Evolutionary conservation across 768 basidiomycete genomes (phyloP).

Genomic region (Lactifluus hygrophoroides): DNA sequence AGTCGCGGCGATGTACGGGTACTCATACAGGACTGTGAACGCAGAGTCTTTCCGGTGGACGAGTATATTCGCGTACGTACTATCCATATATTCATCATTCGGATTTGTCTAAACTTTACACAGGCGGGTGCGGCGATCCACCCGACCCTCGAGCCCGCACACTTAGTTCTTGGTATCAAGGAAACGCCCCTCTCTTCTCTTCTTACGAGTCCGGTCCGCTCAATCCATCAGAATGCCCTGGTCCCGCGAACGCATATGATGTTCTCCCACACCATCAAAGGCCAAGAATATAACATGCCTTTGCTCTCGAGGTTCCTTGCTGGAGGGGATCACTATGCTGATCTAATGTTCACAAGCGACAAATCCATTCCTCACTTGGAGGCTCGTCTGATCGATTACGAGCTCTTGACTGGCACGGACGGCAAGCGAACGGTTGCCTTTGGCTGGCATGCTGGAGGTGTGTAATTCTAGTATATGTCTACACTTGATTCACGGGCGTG

Average conservation of each 20-base stretch:
- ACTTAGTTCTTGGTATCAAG: slow-evolving; percentile 84
- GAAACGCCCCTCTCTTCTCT: slow-evolving; percentile 68
- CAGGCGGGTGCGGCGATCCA: slow-evolving; percentile 74
- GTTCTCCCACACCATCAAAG: slow-evolving; percentile 90
- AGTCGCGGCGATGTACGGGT: slow-evolving; percentile 50
- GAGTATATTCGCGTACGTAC: slow-evolving; percentile 57
- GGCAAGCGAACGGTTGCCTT: slow-evolving; percentile 82
- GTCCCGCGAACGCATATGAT: slow-evolving; percentile 68
- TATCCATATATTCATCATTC: not conserved
- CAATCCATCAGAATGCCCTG: slow-evolving; percentile 20
- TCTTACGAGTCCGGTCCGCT: slow-evolving; percentile 35
- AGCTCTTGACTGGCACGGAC: slow-evolving; percentile 53
- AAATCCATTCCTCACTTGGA: slow-evolving; percentile 19
- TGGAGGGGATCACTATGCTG: slow-evolving; percentile 11
- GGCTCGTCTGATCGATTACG: slow-evolving; percentile 73
- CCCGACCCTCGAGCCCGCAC: slow-evolving; percentile 47
- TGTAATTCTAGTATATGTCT: slow-evolving; percentile 18
- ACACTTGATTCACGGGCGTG: not conserved
- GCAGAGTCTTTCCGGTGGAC: slow-evolving; percentile 58
- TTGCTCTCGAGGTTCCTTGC: slow-evolving; percentile 57
- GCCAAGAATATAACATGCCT: slow-evolving; percentile 78
- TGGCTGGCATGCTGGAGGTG: slow-evolving; percentile 89
- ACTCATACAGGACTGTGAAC: slow-evolving; percentile 65
- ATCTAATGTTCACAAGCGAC: not conserved
- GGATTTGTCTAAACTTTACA: not conserved